Percentiles rank a stretch among this genome's conserved stretches.
phyloP scores from a whole-genome alignment of 805 yeast species.

The Pichia eremophila region DNA sequence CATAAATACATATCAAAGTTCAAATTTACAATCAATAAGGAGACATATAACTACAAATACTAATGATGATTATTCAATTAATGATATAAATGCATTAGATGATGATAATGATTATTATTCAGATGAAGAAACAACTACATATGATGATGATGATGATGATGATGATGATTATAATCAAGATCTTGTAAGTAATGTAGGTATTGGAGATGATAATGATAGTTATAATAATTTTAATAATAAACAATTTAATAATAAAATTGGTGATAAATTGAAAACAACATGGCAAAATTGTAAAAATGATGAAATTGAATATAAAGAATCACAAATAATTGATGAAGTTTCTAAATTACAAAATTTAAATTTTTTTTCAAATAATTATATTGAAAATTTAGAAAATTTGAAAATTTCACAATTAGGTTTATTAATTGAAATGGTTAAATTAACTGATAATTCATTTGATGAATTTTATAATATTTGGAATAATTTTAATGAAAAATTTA shows the following conservation, averaged over 20 bases:
- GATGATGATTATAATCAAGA: not conserved
- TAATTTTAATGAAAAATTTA: conserved; percentile 6
- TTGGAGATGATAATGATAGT: conserved; percentile 4
- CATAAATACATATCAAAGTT: not conserved
- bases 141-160: not conserved
- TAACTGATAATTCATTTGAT: conserved; percentile 21
- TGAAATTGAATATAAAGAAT: conserved; percentile 79
- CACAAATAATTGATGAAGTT: conserved; percentile 78
- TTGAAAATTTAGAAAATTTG: conserved; percentile 40
- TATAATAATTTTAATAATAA: conserved; percentile 1
- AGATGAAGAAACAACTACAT: not conserved
- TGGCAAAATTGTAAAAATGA: conserved; percentile 55
- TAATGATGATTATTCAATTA: not conserved
- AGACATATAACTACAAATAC: not conserved
- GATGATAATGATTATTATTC: not conserved
- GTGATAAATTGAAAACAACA: conserved; percentile 44
- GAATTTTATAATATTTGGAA: conserved; percentile 25
- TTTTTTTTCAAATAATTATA: conserved; percentile 45
- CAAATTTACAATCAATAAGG: not conserved
- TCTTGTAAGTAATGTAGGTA: not conserved
- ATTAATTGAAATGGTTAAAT: conserved; percentile 30
- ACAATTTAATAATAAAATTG: conserved; percentile 19
- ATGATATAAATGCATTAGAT: not conserved
- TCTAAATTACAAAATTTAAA: conserved; percentile 42
- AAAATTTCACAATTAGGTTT: conserved; percentile 48